Evolutionary conservation across 1,284 basidiomycete species (phyloP).

Genomic region (Heliocybe sulcata): DNA sequence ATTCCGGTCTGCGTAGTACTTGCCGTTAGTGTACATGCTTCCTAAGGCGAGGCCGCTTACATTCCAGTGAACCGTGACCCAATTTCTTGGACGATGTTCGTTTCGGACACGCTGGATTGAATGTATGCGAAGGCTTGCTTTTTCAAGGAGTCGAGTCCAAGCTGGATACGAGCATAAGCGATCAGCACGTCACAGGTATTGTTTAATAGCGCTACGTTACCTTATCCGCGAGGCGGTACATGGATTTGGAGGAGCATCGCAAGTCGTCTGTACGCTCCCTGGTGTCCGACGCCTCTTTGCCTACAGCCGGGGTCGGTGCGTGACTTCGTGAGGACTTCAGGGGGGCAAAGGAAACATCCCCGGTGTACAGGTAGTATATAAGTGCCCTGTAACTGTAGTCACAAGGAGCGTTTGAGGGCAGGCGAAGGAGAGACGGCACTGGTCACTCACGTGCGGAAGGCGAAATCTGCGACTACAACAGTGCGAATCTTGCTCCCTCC

Average conservation of each 20-base stretch:
- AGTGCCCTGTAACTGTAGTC: background rate
- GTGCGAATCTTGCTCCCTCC: background rate
- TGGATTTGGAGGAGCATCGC: background rate
- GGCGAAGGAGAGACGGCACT: background rate
- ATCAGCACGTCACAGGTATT: background rate
- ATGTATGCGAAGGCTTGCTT: background rate
- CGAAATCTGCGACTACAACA: slow-evolving; percentile 13
- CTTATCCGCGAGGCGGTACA: slow-evolving; percentile 1
- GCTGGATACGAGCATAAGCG: background rate
- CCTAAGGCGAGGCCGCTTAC: background rate
- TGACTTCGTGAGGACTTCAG: background rate
- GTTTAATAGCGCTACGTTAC: background rate
- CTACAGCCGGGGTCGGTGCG: background rate
- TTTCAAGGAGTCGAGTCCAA: slow-evolving; percentile 2
- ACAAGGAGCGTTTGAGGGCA: background rate
- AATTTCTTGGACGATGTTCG: background rate
- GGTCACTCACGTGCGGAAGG: slow-evolving; percentile 13
- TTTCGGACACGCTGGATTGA: background rate
- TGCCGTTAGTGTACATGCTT: background rate
- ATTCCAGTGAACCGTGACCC: background rate
- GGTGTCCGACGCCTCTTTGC: background rate
- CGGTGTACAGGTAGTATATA: background rate
- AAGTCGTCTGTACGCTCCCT: background rate
- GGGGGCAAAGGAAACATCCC: background rate
- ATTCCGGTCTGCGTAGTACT: background rate